Evolutionary conservation across 768 basidiomycete genomes (phyloP).

Genomic region (Russula vinacea): DNA sequence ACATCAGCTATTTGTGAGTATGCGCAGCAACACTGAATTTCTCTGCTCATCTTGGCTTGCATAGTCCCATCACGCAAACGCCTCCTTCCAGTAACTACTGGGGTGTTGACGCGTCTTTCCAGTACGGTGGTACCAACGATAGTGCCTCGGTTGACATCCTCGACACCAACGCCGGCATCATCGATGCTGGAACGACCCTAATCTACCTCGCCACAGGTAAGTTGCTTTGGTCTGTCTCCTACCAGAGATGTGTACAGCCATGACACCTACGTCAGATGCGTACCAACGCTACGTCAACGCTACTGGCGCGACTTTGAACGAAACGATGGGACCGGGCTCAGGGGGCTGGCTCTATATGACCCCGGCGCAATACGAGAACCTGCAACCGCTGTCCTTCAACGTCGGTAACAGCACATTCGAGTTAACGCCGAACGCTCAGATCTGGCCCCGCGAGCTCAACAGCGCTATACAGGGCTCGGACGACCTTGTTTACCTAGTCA

Average conservation of each 20-base stretch:
- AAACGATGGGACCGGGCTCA: conserved; percentile 30
- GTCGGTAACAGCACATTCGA: conserved; percentile 38
- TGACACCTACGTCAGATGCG: conserved; percentile 33
- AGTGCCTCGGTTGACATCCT: conserved; percentile 29
- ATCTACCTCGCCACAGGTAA: conserved; percentile 36
- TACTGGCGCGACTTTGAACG: conserved; percentile 37
- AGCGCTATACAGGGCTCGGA: conserved; percentile 41
- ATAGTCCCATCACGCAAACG: conserved; percentile 36
- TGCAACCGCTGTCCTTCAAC: conserved; percentile 37
- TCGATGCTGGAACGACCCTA: conserved; percentile 41
- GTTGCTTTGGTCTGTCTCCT: conserved; percentile 8
- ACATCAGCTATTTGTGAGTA: conserved; percentile 35
- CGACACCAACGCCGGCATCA: conserved; percentile 35
- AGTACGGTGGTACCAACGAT: conserved; percentile 30
- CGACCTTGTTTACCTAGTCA: conserved; percentile 41
- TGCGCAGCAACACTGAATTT: background rate
- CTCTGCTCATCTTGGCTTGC: conserved; percentile 5
- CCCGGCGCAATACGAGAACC: conserved; percentile 33
- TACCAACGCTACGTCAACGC: conserved; percentile 35
- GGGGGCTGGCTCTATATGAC: conserved; percentile 37
- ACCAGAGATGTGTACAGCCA: conserved; percentile 10
- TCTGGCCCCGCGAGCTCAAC: conserved; percentile 46
- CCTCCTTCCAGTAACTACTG: conserved; percentile 36
- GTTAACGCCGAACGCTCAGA: conserved; percentile 45
- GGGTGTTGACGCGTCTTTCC: conserved; percentile 39